Conservation (phyloP, 2,329 filamentous ascomycete species). For the Cephalotrichum gorgonifer region DNA sequence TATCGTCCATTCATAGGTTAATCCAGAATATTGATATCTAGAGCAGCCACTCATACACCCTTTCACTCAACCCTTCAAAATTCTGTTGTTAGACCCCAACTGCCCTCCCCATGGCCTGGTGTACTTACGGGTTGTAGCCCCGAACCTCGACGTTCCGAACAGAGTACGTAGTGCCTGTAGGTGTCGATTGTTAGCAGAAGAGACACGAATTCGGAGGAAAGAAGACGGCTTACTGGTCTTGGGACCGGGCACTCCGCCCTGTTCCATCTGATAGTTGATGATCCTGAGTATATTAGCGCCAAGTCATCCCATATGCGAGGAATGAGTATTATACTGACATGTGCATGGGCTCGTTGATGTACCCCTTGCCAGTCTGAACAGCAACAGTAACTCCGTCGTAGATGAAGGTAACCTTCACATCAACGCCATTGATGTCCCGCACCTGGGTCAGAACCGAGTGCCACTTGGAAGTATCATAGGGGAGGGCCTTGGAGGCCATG, state of each 20-base stretch:
- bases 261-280: conserved; percentile 32
- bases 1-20: too few species aligned
- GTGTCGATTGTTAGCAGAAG: neutral
- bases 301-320: conserved; percentile 16
- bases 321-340: neutral
- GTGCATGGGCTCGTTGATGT: conserved; percentile 22
- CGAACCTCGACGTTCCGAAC: neutral
- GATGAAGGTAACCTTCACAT: conserved; percentile 41
- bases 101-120: too few species aligned
- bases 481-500: conserved; percentile 33
- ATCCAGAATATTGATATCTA: too few species aligned
- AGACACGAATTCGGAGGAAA: neutral
- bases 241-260: conserved; percentile 28
- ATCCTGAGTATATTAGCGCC: conserved; percentile 16
- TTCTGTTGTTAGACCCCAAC: too few species aligned
- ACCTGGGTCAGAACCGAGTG: conserved; percentile 39
- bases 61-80: too few species aligned
- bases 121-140: neutral
- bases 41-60: too few species aligned
- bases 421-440: conserved; percentile 36
- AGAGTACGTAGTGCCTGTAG: neutral
- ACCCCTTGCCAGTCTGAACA: conserved; percentile 37
- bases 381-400: conserved; percentile 36
- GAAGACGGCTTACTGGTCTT: conserved; percentile 2
- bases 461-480: conserved; percentile 32